Base-by-base conservation (phyloP, 2,329 filamentous ascomycete species). In the Lecanicillium sp. region DNA sequence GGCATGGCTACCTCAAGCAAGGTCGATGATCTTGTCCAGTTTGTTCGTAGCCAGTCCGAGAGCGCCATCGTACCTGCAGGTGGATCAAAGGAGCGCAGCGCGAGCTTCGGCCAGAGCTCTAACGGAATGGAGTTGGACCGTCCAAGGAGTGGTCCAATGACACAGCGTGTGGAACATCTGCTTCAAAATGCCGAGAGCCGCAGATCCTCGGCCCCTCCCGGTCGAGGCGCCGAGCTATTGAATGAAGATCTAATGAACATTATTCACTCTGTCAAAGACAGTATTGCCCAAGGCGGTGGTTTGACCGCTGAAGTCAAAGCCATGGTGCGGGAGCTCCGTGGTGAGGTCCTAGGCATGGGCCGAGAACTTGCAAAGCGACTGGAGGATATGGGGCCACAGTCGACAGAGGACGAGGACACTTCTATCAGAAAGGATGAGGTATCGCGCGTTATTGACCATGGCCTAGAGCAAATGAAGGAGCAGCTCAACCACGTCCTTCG, bases 321-420 rank as follows among this genome's bases (percentile, higher is more conserved):
- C 4, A 71, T 95, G 8, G 85, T 95, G 8, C 81, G 88, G 17
- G 89, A 95, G 53, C 71, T 96, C 27, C 81, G 90, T 16, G 89
- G 88, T 3, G 90, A 96, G 56, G 88, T 96, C 8, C 71, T 95
- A 4, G 89, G 88, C 3, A 95, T 95, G 89, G 90, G 90, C 4
- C 75, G 90, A 41, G 88, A 95, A 48, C 78, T 96, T 34, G 88
- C 84, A 29, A 82, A 86, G 41, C 83, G 88, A 48, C 72, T 96
- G n/a, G 85, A 92, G 45, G 78, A 87, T 45, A 72, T 78, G 9
- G 68, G 64, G 9, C 28, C 29, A 11, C 19, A 14, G 4, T 19
- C 58, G 54, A 36, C 59, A 12, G 58, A 65, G 18, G 65, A 64
- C 28, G 67, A 70, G 29, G 57, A 63, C 2, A 72, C 73, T 40